Conservation (phyloP, 352 stramenopile genomes). For the Phytophthora parvispora region DNA sequence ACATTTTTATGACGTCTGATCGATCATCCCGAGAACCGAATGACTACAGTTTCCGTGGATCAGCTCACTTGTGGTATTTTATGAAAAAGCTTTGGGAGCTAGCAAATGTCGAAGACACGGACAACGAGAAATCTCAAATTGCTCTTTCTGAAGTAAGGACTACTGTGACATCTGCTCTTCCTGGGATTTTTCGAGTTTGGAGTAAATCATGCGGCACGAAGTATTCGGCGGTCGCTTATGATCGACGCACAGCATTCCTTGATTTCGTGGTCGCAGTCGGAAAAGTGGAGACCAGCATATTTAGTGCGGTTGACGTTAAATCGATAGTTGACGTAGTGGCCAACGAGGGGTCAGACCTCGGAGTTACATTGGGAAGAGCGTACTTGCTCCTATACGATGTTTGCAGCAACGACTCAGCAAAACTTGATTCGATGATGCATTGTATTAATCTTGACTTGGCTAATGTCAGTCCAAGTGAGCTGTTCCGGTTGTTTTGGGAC, state of each 20-base stretch:
- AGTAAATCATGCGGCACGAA: background rate
- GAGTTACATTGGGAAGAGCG: slow-evolving; percentile 9
- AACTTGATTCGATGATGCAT: slow-evolving; percentile 4
- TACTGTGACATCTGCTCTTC: slow-evolving; percentile 3
- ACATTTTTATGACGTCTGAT: slow-evolving; percentile 21
- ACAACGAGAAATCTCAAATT: background rate
- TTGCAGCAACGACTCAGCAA: slow-evolving; percentile 13
- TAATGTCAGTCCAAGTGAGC: background rate
- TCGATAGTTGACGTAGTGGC: slow-evolving; percentile 12
- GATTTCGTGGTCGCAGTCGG: slow-evolving; percentile 26
- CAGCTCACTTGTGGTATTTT: slow-evolving; percentile 37
- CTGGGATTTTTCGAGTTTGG: slow-evolving; percentile 14
- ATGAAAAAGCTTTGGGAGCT: slow-evolving; percentile 31
- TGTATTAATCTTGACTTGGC: background rate
- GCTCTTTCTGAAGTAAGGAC: slow-evolving; percentile 1
- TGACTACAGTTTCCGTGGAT: slow-evolving; percentile 39
- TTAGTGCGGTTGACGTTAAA: slow-evolving; percentile 11
- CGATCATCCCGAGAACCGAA: slow-evolving; percentile 20
- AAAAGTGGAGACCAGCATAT: background rate
- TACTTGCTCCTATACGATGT: slow-evolving; percentile 18
- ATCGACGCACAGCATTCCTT: slow-evolving; percentile 18
- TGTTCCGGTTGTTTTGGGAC: slow-evolving; percentile 22
- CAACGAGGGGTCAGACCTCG: background rate
- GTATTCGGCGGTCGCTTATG: slow-evolving; percentile 7
- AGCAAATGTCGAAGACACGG: background rate